Base-by-base conservation (phyloP, 495 filamentous ascomycete genomes). In the Daldinia concentrica region DNA sequence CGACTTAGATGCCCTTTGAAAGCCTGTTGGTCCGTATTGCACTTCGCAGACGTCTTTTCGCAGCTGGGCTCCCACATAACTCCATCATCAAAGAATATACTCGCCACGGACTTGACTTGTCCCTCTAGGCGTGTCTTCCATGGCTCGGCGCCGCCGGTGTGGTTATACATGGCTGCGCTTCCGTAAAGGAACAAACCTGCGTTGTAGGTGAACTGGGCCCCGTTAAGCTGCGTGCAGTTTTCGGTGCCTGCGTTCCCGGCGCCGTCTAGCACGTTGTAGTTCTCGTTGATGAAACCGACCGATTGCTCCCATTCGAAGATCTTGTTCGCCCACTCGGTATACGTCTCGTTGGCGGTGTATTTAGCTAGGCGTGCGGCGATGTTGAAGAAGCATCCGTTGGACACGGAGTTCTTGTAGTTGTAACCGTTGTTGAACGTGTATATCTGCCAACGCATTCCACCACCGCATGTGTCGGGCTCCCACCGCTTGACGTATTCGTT, bases 401-500 rank as follows among this genome's bases (percentile, higher is more conserved):
- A 87, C 19, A 92, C 85, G 37, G 88, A 85, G 76, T 94, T 94
- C 76, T 93, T 93, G 79, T 89, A 92, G 62, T 88, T 85, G 78
- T 91, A 95, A 1, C 93, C 93, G 9, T 84, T 88, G 80, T 94
- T 92, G 79, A 90, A 93, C 3, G 87, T 84, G 78, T 87, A 93
- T 45, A 95, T 91, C 82, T 96, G 93, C 93, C 93, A 96, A 34
- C 90, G 84, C 55, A 96, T 80, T 1, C 93, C 93, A 48, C 93
- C 93, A 32, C 85, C 84, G 77, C 93, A 97, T 17, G 86, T 85
- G 6, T 78, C 71, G 1, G 80, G 80, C 63, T 94, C 84, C 92
- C 92, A 95, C 2, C 91, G 83, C 0, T 82, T 79, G 2, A 86
- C 88, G 72, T 92, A 90, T 1, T 87, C 88, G 77, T 94, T 93